Evolutionary conservation across 2,329 filamentous ascomycete species (phyloP), one percentile per base, ranked within the genome.

Genomic region (Teratosphaeria zuluensis): DNA sequence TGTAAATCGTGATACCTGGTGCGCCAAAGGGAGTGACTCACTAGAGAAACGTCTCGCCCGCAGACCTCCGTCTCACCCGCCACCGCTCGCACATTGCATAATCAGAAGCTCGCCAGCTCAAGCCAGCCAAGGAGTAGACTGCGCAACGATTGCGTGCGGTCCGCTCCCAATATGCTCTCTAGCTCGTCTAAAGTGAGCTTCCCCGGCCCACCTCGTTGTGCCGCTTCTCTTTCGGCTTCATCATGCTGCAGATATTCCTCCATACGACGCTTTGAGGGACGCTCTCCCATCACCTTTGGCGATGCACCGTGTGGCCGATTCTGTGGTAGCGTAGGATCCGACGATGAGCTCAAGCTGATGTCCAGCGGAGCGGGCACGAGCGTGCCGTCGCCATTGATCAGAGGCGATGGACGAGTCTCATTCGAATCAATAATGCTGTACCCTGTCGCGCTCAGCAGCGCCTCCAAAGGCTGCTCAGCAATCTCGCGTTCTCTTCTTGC

Each of bases 81-180:
- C 12, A 21, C 7, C 2, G 42, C 42, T 21, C 42, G 42, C 21
- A 48, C 9, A n/a, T 8, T 8, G 16, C 42, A 21, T 19, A 11
- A 46, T 79, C 70, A 84, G 69, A 85, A 83, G 70, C 79, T 78
- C 66, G 82, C 82, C 80, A 84, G 80, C 63, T 96, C 92, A 73
- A 96, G 89, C 92, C 92, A 97, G 67, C 84, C 89, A 60, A 89
- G 89, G 53, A 96, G 79, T 73, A 96, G 92, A 65, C 89, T 88
- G 61, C 92, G 79, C 56, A 86, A 75, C 28, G 84, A 83, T 64
- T 86, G 82, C 62, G 58, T 62, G 53, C 85, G 81, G n/a, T 79
- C 79, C 65, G 84, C 83, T 76, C 62, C 58, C 4, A 94, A 90
- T 55, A 87, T 85, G 46, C 77, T 77, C 67, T 89, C 85, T 73